Percentiles rank a stretch among this genome's conserved stretches.
phyloP scores from a whole-genome alignment of 257 asterid genomes.

The Solanum pimpinellifolium region DNA sequence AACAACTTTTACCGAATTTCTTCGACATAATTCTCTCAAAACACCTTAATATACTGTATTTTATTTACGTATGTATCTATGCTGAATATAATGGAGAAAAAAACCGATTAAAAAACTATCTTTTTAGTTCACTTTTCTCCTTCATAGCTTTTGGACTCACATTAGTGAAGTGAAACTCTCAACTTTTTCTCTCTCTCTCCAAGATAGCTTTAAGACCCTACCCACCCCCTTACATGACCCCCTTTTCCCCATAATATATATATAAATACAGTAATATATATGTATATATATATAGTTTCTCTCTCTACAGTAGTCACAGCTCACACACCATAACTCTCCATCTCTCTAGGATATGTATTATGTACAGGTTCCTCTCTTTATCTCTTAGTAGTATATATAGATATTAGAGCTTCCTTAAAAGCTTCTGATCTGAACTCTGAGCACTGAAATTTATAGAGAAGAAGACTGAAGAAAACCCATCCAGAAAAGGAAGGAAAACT shows the following conservation, averaged over 20 bases:
- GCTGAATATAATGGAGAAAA: not conserved
- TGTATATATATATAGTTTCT: not conserved
- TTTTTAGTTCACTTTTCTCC: not conserved
- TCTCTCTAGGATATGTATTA: not conserved
- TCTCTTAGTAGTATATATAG: not conserved
- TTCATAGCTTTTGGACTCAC: not conserved
- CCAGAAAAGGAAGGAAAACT: not conserved
- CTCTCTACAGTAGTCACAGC: not conserved
- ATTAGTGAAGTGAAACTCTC: not conserved
- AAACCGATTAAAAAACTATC: not conserved
- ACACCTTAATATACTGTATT: not conserved
- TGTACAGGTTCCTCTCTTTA: not conserved
- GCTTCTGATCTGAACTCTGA: constrained; percentile 40
- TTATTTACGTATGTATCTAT: not conserved
- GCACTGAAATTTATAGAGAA: constrained; percentile 11
- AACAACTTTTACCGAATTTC: too few species aligned
- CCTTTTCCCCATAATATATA: not conserved
- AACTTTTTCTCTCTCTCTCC: not conserved
- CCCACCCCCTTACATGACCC: not conserved
- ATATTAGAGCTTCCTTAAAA: constrained; percentile 15
- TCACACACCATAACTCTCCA: constrained; percentile 1
- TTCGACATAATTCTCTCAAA: not conserved
- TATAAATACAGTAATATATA: not conserved
- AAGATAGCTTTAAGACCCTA: not conserved
- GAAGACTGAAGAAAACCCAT: constrained; percentile 9